Base-by-base conservation (phyloP, 805 yeast genomes). In the Candida morakotiae region DNA sequence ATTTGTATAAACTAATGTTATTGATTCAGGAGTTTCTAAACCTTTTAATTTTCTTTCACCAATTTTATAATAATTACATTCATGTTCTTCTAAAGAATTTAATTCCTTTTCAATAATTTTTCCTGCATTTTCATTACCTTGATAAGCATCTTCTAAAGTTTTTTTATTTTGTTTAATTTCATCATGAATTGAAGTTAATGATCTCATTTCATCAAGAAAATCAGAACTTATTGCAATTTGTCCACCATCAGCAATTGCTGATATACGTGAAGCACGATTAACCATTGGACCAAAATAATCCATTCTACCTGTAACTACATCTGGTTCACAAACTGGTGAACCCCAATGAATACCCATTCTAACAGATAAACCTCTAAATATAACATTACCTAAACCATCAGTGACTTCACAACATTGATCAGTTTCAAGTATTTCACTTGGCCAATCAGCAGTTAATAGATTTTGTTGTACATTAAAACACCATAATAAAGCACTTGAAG, bases 321-420 rank as follows among this genome's bases (percentile, higher is more conserved):
- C 99, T 6, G 83, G 76, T 58, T 93, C 99, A 52, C 95, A 87
- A 28, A 91, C 97, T 0, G 99, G 98, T 1, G 83, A 72, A 45
- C 99, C 99, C 95, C 98, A 93, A 59, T 93, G 98, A 28, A 87
- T 77, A 43, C 99, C 99, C 98, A 93, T 93, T 54, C 99, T 76
- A 8, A 93, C 99, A 1, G 95, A 84, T 30, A 93, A 64, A 2
- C 99, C 99, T 40, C 93, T 70, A 62, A 82, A 93, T 8, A 93
- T 75, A 3, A 78, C 56, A 25, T 69, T 69, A 3, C 71, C 75
- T 1, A 73, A 69, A 8, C 73, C 60, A 57, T 87, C 96, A 17
- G 79, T 69, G 4, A 88, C 75, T 45, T 85, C 85, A 47, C 83
- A 77, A 23, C 98, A 94, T 49, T 88, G 95, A 43, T 78, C 84